Evolutionary conservation across 2,329 filamentous ascomycete species (phyloP), one percentile per base, ranked within the genome.

Genomic region (Phyllosticta citribraziliensis): DNA sequence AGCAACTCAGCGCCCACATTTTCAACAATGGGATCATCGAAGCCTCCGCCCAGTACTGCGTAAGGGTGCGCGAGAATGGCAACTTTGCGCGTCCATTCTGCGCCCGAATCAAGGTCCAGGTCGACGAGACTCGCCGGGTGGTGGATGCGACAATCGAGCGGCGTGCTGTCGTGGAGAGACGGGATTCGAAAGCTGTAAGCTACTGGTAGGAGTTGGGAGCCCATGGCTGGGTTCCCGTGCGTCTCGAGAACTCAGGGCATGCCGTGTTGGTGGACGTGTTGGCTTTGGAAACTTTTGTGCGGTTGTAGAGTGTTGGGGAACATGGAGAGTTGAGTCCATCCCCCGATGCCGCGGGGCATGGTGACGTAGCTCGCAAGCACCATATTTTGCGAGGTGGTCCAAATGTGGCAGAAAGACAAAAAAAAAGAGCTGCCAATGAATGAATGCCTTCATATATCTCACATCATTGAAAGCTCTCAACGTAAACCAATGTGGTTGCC

Each of bases 1-100:
- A 96, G 72, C 54, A 96, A 78, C 62, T 87, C 74, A 1, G 78
- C 76, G 0, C 83, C 84, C 2, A 88, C 75, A 9, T 84, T 78
- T n/a, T 83, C 79, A 1, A 97, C 87, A 0, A 96, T 80, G 0
- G 83, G 82, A 70, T 97, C 92, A 70, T 97, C 89, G 70, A 86
- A 94, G 72, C 79, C 86, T 5, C 93, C 94, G 4, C 94, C 94
- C 57, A 97, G 78, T 0, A 90, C 87, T 35, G 90, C 91, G 70
- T 97, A 97, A 0, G 94, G 93, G 73, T 97, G 94, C 12, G 92
- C 92, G 50, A 97, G 77, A 3, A 96, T 79, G 0, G 85, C 85
- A 3, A 20, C 50, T 35, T 8, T 12, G 5, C 19, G 6, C 12
- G 27, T 3, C 22, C 17, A 8, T 25, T 27, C 20, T 22, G 19